phyloP scores from a whole-genome alignment of 805 yeast genomes.

The Ogataea allantospora region DNA sequence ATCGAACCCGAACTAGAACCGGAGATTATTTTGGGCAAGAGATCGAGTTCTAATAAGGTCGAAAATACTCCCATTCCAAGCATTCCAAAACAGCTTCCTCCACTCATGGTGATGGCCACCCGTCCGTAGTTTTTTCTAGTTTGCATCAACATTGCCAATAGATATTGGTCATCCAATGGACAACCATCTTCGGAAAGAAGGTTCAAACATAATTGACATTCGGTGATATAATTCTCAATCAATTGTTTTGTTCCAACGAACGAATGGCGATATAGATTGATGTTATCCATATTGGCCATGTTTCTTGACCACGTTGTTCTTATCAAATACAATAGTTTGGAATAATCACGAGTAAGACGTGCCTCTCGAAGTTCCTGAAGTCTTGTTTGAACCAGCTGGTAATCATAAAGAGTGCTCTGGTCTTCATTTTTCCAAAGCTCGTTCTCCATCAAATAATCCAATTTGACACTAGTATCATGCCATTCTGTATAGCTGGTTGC shows the following conservation, averaged over 20 bases:
- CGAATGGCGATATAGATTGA: slow-evolving; percentile 71
- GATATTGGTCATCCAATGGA: slow-evolving; percentile 61
- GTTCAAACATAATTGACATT: slow-evolving; percentile 56
- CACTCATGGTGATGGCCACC: slow-evolving; percentile 91
- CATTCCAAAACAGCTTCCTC: slow-evolving; percentile 93
- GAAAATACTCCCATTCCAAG: slow-evolving; percentile 90
- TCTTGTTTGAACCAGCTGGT: slow-evolving; percentile 51
- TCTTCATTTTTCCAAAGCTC: slow-evolving; percentile 69
- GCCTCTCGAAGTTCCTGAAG: slow-evolving; percentile 59
- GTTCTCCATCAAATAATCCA: slow-evolving; percentile 65
- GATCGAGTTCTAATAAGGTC: slow-evolving; percentile 67
- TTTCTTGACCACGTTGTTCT: slow-evolving; percentile 85
- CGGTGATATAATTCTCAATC: slow-evolving; percentile 79
- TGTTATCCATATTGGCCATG: slow-evolving; percentile 83
- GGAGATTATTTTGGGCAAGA: slow-evolving; percentile 82
- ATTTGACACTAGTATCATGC: slow-evolving; percentile 57
- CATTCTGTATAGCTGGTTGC: slow-evolving; percentile 57
- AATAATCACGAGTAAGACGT: slow-evolving; percentile 54
- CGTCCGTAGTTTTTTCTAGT: slow-evolving; percentile 90
- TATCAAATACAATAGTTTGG: slow-evolving; percentile 64
- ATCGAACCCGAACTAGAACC: slow-evolving; percentile 98
- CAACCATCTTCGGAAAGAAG: slow-evolving; percentile 39
- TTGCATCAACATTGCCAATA: slow-evolving; percentile 77
- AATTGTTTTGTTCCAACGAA: slow-evolving; percentile 81
- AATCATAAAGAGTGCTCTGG: slow-evolving; percentile 72